These are phyloP conservation scores for Rhodotorula sp. DNA, from an alignment of 1,284 basidiomycete genomes.

Conservation along the genomic window DNA sequence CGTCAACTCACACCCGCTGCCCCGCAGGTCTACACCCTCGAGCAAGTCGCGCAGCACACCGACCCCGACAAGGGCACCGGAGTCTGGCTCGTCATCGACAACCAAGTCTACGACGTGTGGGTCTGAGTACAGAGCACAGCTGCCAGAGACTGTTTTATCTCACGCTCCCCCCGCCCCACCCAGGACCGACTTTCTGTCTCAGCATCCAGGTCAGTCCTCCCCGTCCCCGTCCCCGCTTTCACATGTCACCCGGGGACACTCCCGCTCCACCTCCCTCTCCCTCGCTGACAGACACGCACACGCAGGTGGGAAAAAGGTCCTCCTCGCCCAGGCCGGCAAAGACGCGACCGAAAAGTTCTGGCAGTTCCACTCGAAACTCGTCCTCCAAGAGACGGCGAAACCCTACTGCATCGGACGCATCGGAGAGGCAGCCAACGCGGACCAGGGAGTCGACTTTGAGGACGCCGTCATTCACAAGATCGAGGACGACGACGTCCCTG, in stretches of 20 bases:
- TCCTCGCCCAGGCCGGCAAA: conserved; percentile 19
- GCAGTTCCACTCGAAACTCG: conserved; percentile 32
- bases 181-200: conserved; percentile 35
- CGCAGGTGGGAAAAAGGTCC: conserved; percentile 32
- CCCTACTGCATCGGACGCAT: conserved; percentile 31
- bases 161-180: too few relatives aligned
- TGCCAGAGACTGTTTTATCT: neutral
- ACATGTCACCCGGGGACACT: neutral
- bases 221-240: neutral
- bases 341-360: conserved; percentile 31
- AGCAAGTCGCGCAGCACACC: conserved; percentile 44
- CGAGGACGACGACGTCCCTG: neutral
- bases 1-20: too few relatives aligned
- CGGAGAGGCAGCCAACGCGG: neutral
- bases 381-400: conserved; percentile 28
- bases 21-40: conserved; percentile 37
- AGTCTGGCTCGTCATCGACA: conserved; percentile 47
- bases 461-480: conserved; percentile 6
- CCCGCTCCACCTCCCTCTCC: neutral
- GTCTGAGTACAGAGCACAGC: neutral
- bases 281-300: neutral
- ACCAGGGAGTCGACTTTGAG: neutral
- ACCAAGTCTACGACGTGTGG: conserved; percentile 47
- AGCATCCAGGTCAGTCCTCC: conserved; percentile 32
- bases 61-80: conserved; percentile 32